Evolutionary conservation across 495 filamentous ascomycete species (phyloP).

Genomic region (Penicillium flavigenum): DNA sequence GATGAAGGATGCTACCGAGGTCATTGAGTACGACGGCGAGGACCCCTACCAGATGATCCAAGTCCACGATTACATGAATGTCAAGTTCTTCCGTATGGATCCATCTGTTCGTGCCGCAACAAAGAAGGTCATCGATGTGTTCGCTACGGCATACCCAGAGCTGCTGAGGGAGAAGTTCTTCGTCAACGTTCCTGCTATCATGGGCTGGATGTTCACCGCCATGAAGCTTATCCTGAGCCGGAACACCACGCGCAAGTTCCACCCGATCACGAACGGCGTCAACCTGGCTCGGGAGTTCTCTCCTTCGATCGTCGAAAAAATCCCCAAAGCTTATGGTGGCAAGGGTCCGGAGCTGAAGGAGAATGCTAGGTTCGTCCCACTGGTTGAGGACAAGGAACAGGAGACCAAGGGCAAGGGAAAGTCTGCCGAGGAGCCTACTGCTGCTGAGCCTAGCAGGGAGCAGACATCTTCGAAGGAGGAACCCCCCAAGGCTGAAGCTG

Average conservation of each 20-base stretch:
- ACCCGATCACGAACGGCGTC: slow-evolving; percentile 73
- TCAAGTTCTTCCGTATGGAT: slow-evolving; percentile 76
- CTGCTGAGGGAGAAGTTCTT: slow-evolving; percentile 88
- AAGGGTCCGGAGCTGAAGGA: slow-evolving; percentile 49
- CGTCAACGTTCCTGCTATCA: slow-evolving; percentile 82
- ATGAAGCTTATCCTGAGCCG: slow-evolving; percentile 77
- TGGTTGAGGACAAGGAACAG: slow-evolving; percentile 23
- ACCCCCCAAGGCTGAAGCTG: slow-evolving; percentile 17
- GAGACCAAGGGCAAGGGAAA: slow-evolving; percentile 25
- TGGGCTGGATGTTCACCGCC: slow-evolving; percentile 79
- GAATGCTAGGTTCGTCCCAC: slow-evolving; percentile 28
- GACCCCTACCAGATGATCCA: slow-evolving; percentile 88
- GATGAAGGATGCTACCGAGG: slow-evolving; percentile 60
- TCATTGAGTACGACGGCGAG: slow-evolving; percentile 68
- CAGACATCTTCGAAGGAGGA: slow-evolving; percentile 22
- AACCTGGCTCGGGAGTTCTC: slow-evolving; percentile 65
- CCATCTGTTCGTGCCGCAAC: slow-evolving; percentile 66
- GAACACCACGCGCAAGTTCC: slow-evolving; percentile 84
- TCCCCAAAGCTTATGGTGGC: slow-evolving; percentile 71
- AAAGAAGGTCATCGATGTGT: slow-evolving; percentile 74
- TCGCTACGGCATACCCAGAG: slow-evolving; percentile 80
- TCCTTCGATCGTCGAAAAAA: slow-evolving; percentile 51
- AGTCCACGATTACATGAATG: slow-evolving; percentile 83
- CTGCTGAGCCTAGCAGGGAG: slow-evolving; percentile 11
- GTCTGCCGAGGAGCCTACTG: slow-evolving; percentile 18